These are phyloP conservation scores for Fusarium mexicanum DNA, from an alignment of 2,329 filamentous ascomycete genomes.

Conservation along the genomic window DNA sequence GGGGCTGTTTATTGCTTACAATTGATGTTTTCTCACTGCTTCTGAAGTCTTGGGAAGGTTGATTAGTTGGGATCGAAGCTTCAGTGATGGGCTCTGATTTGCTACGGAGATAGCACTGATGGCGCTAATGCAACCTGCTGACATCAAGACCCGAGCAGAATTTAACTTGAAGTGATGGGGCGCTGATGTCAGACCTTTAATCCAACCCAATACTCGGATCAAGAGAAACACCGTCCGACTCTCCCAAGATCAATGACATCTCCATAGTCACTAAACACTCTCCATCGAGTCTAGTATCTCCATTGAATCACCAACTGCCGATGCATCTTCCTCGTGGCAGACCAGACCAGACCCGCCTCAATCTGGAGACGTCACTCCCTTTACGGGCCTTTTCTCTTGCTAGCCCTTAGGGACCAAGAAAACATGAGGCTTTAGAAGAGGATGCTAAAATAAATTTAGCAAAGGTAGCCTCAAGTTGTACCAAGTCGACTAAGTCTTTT, in stretches of 20 bases:
- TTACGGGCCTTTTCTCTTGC: no score
- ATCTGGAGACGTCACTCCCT: slow-evolving; percentile 4
- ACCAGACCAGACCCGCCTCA: slow-evolving; percentile 9
- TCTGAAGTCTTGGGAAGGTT: not conserved
- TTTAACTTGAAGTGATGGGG: not conserved
- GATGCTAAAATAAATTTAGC: no score
- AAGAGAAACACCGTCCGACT: not conserved
- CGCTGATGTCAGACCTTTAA: slow-evolving; percentile 32
- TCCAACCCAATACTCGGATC: not conserved
- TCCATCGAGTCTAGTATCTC: not conserved
- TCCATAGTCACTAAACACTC: not conserved
- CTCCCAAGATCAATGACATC: not conserved
- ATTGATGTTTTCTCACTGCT: not conserved
- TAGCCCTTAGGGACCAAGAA: no score
- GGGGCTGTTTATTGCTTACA: not conserved
- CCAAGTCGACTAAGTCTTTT: no score
- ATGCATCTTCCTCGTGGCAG: slow-evolving; percentile 13
- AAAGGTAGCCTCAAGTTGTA: no score
- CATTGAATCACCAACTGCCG: not conserved
- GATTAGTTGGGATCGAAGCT: no score
- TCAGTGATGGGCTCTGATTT: not conserved
- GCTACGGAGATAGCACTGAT: not conserved
- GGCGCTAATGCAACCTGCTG: slow-evolving; percentile 41
- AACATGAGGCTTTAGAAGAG: no score
- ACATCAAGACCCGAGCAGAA: slow-evolving; percentile 19